phyloP scores from a whole-genome alignment of 805 yeast genomes.

The Candida mattraensis region DNA sequence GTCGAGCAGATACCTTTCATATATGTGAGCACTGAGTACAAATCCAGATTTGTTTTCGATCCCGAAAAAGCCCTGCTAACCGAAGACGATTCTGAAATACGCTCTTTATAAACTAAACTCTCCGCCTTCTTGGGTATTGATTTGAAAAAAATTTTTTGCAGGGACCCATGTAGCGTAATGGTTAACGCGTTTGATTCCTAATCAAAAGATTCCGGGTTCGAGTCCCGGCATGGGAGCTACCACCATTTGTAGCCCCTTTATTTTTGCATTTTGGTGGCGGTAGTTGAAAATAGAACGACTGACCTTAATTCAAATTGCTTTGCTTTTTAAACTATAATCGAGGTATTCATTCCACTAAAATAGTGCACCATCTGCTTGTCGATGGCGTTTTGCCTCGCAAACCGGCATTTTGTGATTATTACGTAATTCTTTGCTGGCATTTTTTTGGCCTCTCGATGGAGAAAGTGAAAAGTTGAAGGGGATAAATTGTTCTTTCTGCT shows the following conservation, averaged over 20 bases:
- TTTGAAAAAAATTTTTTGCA: constrained; percentile 12
- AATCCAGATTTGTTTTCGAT: constrained; percentile 3
- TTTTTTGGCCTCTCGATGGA: too few species aligned
- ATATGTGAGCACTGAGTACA: constrained; percentile 10
- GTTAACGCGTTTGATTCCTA: constrained; percentile 61
- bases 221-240: constrained; percentile 42
- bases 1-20: constrained; percentile 16
- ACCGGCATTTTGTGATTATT: too few species aligned
- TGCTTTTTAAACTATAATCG: too few species aligned
- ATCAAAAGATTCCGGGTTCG: constrained; percentile 61
- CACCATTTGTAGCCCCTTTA: too few species aligned
- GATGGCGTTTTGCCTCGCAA: too few species aligned
- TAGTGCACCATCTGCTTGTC: too few species aligned
- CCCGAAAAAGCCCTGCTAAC: constrained; percentile 4
- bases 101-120: constrained; percentile 1
- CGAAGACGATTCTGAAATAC: background rate
- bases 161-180: constrained; percentile 54
- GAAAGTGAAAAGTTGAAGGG: too few species aligned
- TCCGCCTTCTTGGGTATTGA: constrained; percentile 6
- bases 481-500: too few species aligned
- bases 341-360: too few species aligned
- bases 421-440: too few species aligned
- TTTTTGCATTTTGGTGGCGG: background rate
- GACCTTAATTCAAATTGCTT: too few species aligned
- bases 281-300: too few species aligned